phyloP scores from a whole-genome alignment of 2,329 filamentous ascomycete genomes.

The Cladophialophora chaetospira region DNA sequence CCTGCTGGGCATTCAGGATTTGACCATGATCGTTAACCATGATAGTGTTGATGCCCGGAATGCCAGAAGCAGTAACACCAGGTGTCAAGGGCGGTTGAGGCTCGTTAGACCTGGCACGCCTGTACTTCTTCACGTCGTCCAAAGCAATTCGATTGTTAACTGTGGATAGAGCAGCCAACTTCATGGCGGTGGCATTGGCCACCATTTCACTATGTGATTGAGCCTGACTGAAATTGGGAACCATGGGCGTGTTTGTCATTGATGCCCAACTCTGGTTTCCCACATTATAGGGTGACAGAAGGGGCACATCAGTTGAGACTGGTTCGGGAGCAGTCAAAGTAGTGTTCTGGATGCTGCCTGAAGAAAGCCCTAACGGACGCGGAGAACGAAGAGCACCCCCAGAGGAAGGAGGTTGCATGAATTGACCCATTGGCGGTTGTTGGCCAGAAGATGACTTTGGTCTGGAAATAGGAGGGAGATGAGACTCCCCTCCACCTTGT shows the following conservation, averaged over 20 bases:
- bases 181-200: conserved; percentile 98
- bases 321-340: conserved; percentile 75
- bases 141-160: conserved; percentile 98
- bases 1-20: conserved; percentile 79
- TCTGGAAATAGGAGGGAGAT: conserved; percentile 58
- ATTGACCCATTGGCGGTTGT: conserved; percentile 83
- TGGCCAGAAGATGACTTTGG: conserved; percentile 77
- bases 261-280: conserved; percentile 95
- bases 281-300: conserved; percentile 77
- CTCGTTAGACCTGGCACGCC: conserved; percentile 83
- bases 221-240: conserved; percentile 72
- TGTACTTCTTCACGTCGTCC: conserved; percentile 95
- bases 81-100: conserved; percentile 67
- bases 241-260: conserved; percentile 97
- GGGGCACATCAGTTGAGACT: conserved; percentile 69
- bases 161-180: conserved; percentile 91
- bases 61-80: conserved; percentile 62
- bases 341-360: conserved; percentile 77
- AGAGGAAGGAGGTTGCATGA: conserved; percentile 77
- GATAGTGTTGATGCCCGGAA: conserved; percentile 76
- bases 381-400: conserved; percentile 76
- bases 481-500: conserved; percentile 50
- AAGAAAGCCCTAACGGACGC: conserved; percentile 63
- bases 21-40: conserved; percentile 96
- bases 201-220: conserved; percentile 91